Conservation (phyloP, 116 monocot species). For the Papilionanthe hybrid region DNA sequence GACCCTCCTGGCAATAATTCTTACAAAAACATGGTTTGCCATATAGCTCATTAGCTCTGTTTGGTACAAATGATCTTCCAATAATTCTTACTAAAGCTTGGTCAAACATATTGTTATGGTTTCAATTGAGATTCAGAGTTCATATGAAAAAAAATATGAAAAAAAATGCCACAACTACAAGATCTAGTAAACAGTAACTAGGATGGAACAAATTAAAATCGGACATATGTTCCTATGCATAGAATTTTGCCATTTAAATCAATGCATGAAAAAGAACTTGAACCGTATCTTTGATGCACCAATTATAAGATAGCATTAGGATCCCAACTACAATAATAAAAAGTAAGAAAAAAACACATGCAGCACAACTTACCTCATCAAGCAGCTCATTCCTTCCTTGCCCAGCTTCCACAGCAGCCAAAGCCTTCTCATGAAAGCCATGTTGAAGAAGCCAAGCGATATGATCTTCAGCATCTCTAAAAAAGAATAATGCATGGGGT, state of each 20-base stretch:
- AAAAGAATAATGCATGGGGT: constrained; percentile 6
- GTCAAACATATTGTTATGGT: no score
- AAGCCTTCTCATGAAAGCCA: constrained; percentile 96
- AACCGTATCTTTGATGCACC: background rate
- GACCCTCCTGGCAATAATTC: background rate
- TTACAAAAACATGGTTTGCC: background rate
- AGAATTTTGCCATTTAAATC: background rate
- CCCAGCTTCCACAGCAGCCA: constrained; percentile 94
- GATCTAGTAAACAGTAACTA: no score
- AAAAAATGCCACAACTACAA: no score
- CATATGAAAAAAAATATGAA: no score
- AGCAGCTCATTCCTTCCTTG: constrained; percentile 79
- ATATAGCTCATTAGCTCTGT: background rate
- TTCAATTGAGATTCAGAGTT: no score
- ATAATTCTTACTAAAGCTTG: no score
- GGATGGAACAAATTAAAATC: no score
- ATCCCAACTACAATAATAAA: constrained; percentile 1
- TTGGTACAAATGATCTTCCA: background rate
- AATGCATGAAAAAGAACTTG: background rate
- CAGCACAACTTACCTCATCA: constrained; percentile 56
- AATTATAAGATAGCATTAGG: background rate
- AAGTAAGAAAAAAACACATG: background rate
- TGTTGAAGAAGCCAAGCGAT: constrained; percentile 98
- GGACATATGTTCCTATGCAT: background rate
- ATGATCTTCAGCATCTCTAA: constrained; percentile 99